Evolutionary conservation across 495 filamentous ascomycete genomes (phyloP), one percentile per base, ranked within the genome.

Genomic region (Xylaria grammica): DNA sequence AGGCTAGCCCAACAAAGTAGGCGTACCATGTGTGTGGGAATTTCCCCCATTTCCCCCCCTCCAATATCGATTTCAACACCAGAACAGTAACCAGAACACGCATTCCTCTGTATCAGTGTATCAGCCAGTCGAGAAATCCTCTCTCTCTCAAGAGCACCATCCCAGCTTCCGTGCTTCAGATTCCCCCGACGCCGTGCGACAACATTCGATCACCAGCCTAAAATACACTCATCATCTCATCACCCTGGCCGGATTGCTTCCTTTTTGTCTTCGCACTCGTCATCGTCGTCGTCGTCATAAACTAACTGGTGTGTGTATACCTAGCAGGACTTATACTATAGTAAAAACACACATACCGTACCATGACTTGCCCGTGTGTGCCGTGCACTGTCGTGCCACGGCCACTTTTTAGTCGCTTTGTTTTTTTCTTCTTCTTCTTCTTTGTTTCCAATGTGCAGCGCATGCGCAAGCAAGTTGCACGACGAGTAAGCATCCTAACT

Each of bases 191-290:
- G 59, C 59, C 59, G 59, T 51, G 46, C 32, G 45, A 62, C 32
- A 52, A 51, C 45, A 53, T 62, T 51, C 59, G 59, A 62, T 53
- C 22, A 53, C 52, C 66, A 56, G 57, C 44, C 15, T 0, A 29
- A 40, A 36, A 36, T 26, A 60, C 42, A 60, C 29, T 50, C 45
- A 26, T 60, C 44, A 50, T 60, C 45, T 48, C 19, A 59, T 20
- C 27, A 59, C 46, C 55, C 42, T 48, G 45, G 40, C n/a, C 3
- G 40, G 40, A 42, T 42, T 42, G 40, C 7, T 24, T 59, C 55
- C 55, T 34, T 45, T n/a, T 38, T 46, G 55, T 26, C 10, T 24
- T 44, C 38, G 55, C 27, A 40, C 6, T 29, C 20, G 55, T 22
- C 42, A 19, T 59, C 55, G 19, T 44, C 36, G 22, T 13, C 26